A percentile compares a stretch with the other conserved stretches of the same genome.
Evolutionary conservation across 345 rosid species (phyloP).

Genomic region (Nephelium lappaceum): DNA sequence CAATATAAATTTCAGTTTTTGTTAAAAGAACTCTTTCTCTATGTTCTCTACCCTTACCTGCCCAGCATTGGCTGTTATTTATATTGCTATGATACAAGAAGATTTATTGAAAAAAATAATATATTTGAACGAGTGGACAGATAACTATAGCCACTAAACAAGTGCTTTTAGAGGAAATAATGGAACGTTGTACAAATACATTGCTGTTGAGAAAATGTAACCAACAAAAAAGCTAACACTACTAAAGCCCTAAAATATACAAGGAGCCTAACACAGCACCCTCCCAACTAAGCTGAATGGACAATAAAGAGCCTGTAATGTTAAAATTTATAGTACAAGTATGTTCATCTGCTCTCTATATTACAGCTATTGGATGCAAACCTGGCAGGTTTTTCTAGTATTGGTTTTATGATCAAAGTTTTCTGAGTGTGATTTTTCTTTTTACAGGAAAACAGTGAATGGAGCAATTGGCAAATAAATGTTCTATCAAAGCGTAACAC

Average conservation of each 20-base stretch:
- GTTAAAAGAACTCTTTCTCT: not conserved
- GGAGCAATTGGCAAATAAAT: slow-evolving; percentile 79
- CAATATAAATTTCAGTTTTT: not conserved
- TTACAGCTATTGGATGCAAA: not conserved
- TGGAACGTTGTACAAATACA: not conserved
- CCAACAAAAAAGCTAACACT: not conserved
- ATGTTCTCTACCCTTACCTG: not conserved
- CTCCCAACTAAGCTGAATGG: not conserved
- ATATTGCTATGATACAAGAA: not conserved
- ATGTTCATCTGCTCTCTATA: not conserved
- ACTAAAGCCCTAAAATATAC: not conserved
- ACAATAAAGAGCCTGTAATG: not conserved
- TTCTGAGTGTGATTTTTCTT: slow-evolving; percentile 20
- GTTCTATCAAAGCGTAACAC: slow-evolving; percentile 75
- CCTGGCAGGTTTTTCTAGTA: not conserved
- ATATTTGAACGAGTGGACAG: not conserved
- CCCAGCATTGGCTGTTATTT: not conserved
- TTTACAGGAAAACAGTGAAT: slow-evolving; percentile 63
- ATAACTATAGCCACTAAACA: not conserved
- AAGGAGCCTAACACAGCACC: not conserved
- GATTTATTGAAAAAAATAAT: too few species aligned
- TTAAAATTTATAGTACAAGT: too few species aligned
- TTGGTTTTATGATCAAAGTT: not conserved
- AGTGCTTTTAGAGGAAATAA: not conserved
- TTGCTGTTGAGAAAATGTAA: not conserved